Percentiles rank a stretch among this genome's conserved stretches.
These are phyloP conservation scores for Arabis alpina DNA, from an alignment of 345 rosid genomes.

Conservation along the genomic window DNA sequence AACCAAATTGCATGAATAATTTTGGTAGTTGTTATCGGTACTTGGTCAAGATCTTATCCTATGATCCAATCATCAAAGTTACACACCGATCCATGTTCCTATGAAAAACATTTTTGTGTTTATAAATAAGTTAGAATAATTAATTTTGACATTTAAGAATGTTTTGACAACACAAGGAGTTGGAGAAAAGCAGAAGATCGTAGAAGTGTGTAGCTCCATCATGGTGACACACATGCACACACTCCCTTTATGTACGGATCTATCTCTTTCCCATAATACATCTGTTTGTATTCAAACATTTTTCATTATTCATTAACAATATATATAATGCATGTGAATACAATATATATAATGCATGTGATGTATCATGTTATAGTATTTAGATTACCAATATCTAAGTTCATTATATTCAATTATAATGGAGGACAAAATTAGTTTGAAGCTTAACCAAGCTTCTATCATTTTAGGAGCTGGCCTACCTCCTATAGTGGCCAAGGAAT, in stretches of 20 bases:
- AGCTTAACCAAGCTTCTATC: too few species aligned
- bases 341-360: constrained; percentile 3
- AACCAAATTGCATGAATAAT: constrained; percentile 3
- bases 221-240: constrained; percentile 35
- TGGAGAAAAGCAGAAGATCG: background rate
- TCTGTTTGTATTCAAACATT: too few species aligned
- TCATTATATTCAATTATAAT: background rate
- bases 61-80: constrained; percentile 2
- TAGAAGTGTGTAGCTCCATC: constrained; percentile 1
- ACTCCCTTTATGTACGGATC: constrained; percentile 30
- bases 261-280: constrained; percentile 24
- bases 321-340: background rate
- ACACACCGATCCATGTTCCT: constrained; percentile 32
- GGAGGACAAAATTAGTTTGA: background rate
- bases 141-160: constrained; percentile 14
- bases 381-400: constrained; percentile 19
- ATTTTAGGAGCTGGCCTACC: too few species aligned
- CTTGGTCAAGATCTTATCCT: constrained; percentile 37
- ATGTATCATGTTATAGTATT: background rate
- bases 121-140: background rate
- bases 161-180: constrained; percentile 1
- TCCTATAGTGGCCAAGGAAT: too few species aligned
- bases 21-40: constrained; percentile 17
- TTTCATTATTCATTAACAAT: background rate
- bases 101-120: background rate